These are phyloP conservation scores for Themeda triandra DNA, from an alignment of 176 grass and related monocot genomes.

Conservation along the genomic window DNA sequence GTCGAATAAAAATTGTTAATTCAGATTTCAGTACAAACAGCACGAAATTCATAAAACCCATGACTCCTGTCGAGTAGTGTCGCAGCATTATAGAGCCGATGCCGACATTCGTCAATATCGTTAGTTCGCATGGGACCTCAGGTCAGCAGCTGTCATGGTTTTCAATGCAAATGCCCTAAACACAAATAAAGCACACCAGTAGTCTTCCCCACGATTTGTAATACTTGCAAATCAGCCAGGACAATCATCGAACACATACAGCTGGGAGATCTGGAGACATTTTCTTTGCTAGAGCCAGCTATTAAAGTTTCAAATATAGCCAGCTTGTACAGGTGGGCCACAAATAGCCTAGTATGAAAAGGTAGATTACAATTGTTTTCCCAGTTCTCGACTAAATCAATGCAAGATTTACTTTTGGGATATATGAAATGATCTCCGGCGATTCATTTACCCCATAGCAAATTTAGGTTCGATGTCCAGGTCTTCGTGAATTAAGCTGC, in stretches of 20 bases:
- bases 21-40: neutral
- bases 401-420: neutral
- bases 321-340: constrained; percentile 16
- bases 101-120: neutral
- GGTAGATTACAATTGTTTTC: neutral
- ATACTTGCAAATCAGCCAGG: neutral
- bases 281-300: constrained; percentile 1
- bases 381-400: neutral
- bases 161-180: neutral
- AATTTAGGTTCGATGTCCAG: neutral
- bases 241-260: neutral
- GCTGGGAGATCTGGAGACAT: neutral
- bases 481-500: constrained; percentile 2
- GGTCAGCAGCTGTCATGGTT: neutral
- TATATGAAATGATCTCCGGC: constrained; percentile 3
- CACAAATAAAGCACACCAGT: neutral
- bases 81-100: too few relatives aligned
- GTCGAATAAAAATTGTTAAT: neutral
- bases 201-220: constrained; percentile 22
- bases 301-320: neutral
- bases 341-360: neutral
- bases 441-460: neutral
- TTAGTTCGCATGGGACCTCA: neutral
- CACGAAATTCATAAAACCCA: neutral
- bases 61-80: neutral